Evolutionary conservation across 2,329 filamentous ascomycete species (phyloP), one percentile per base, ranked within the genome.

Genomic region (Colletotrichum agaves): DNA sequence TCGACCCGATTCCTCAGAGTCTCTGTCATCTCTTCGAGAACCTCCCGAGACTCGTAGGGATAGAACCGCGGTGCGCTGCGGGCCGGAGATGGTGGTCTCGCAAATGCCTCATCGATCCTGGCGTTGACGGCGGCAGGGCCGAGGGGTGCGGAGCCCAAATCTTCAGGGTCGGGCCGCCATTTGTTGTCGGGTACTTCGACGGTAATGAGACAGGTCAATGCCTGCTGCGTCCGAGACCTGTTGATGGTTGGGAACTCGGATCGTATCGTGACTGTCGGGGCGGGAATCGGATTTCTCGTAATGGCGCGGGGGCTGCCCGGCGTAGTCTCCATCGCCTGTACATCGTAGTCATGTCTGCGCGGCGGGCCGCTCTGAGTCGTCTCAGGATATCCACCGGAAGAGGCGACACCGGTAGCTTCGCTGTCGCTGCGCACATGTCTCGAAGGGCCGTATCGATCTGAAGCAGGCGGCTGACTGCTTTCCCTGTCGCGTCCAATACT

Each of bases 171-270:
- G 1, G 94, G 90, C 67, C 88, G 88, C 96, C 94, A 98, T 78
- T 96, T 97, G 72, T 90, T 93, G 75, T 97, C 94, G 0, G 94
- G 90, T 1, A 98, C 94, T 79, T 99, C 96, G 52, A 99, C 90
- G 0, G 96, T 98, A 57, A 99, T 87, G 61, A 99, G 83, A 74
- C 96, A 99, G 0, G 96, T 98, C 71, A 99, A 84, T 11, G 93
- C 96, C 78, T 99, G 96, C 78, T 98, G 96, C 76, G 97, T 93
- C 57, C 94, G 91, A 19, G 94, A 98, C 71, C 93, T 88, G 78
- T 87, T 98, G 74, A 99, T 87, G 1, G 96, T 98, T 0, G 96
- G 96, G 75, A 98, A 99, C 79, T 99, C 96, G 76, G 95, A 98
- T 67, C 95, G 92, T 53, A 99, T 92, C 0, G 93, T 97, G n/a